Base-by-base conservation (phyloP, 345 rosid species). In the Linum tenue region DNA sequence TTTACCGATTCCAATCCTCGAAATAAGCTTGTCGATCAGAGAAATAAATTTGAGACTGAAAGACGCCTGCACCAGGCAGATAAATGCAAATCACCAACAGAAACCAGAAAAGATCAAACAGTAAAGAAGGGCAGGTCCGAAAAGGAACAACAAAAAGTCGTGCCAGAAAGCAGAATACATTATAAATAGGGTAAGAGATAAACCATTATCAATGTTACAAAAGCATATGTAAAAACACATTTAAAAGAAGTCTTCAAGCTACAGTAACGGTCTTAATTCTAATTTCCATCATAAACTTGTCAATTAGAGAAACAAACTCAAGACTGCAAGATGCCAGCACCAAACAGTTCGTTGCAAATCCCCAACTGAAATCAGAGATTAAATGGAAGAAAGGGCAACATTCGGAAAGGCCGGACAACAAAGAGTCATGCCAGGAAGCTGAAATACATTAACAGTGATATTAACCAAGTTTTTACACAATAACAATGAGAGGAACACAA, bases 21-120 rank as follows among this genome's bases (percentile, higher is more conserved):
- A 55, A 66, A 86, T 76, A 69, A 92, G 90, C 69, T 76, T 88
- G 72, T 81, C 83, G 69, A 92, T 74, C 44, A 90, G 65, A 73
- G 95, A 82, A 73, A 84, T 79, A 77, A 80, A 81, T 78, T 82
- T 86, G 67, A 59, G 72, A 78, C 77, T 72, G 59, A 77, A 84
- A 71, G 84, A 75, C 73, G 68, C 82, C 96, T 87, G 87, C 75
- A 73, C 35, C 41, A 38, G 56, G 43, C 37, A 63, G 50, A 31
- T 41, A 68, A 63, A 67, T 62, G 69, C 51, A 73, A 44, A 48
- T 48, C 11, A 48, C 53, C 53, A 9, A 48, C 53, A 5, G 14
- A 41, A 48, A 48, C 15, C 53, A 48, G 53, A 48, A 22, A 22
- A 22, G 14, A 9, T 48, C 53, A 10, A 7, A 48, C 14, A 1